Percentiles rank a stretch among this genome's conserved stretches.
Evolutionary conservation across 2,329 filamentous ascomycete genomes (phyloP).

Genomic region (Exophiala xenobiotica): DNA sequence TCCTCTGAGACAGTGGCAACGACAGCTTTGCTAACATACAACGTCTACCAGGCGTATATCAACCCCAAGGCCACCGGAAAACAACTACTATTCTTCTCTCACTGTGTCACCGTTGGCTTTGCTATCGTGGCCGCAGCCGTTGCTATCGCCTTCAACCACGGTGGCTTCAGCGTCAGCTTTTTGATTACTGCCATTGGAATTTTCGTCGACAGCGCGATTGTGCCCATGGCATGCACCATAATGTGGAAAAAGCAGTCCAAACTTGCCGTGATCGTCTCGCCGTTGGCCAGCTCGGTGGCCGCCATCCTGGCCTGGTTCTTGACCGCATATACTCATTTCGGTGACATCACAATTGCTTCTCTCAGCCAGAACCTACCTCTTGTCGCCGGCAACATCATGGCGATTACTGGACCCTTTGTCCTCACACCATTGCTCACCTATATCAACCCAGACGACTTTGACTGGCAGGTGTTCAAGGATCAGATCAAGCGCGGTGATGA

Average conservation of each 20-base stretch:
- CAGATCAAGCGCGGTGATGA: conserved; percentile 74
- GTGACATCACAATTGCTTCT: conserved; percentile 65
- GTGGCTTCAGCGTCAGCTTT: conserved; percentile 80
- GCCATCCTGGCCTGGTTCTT: conserved; percentile 77
- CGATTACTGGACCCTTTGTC: conserved; percentile 71
- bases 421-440: conserved; percentile 74
- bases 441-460: conserved; percentile 73
- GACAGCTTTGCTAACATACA: conserved; percentile 82
- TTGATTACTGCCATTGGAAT: conserved; percentile 87
- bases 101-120: conserved; percentile 70
- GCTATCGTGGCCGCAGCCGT: conserved; percentile 76
- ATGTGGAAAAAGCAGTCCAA: conserved; percentile 78
- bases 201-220: conserved; percentile 78
- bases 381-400: conserved; percentile 68
- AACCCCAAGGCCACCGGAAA: conserved; percentile 72
- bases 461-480: conserved; percentile 79
- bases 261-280: conserved; percentile 69
- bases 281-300: conserved; percentile 65
- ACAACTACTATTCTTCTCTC: conserved; percentile 74
- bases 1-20: conserved; percentile 83
- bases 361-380: conserved; percentile 66
- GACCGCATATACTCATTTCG: conserved; percentile 67
- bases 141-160: conserved; percentile 70
- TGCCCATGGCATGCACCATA: conserved; percentile 76
- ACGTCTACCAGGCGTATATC: conserved; percentile 83